Base-by-base conservation (phyloP, 176 grass and related monocot species). In the Bromus sterilis region DNA sequence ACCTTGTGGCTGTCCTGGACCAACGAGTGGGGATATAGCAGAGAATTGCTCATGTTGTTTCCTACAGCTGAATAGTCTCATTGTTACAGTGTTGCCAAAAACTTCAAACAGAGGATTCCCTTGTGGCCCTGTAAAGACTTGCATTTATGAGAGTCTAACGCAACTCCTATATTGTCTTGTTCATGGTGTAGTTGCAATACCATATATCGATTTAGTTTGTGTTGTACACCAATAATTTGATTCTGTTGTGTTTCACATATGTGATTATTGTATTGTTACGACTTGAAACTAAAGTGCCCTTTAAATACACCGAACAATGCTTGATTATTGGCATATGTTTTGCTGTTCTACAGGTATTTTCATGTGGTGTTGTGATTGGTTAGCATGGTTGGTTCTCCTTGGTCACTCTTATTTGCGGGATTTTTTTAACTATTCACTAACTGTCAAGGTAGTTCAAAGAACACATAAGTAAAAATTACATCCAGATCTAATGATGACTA, bases 31-130 rank as follows among this genome's bases (percentile, higher is more conserved):
- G 12, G 35, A 86, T 86, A 60, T 84, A 36, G 55, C 18, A 39
- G 57, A 67, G 73, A 81, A 79, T 86, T 73, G 76, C 36, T 78
- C 65, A 65, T 84, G 83, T 56, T 84, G 51, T 89, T 86, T 88
- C 82, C 60, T 64, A 71, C 80, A 74, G 33, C 65, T 42, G 75
- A 88, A 82, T 75, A 29, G 48, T 61, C 58, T 15, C 30, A 44
- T 83, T 90, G 56, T 85, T 85, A 77, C 34, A 29, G 74, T 71
- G 79, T 80, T 61, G 74, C 26, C 61, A 29, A 41, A 12, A 18
- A 12, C 64, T 35, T 74, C 65, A 16, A 44, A 56, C 37, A 73
- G 65, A 75, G 30, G 34, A 44, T 39, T 10, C 70, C 63, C 29
- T 18, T 13, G 57, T 76, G 72, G 31, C 32, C 31, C 55, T 76